Evolutionary conservation across 345 rosid species (phyloP).

Genomic region (Linum tenue): DNA sequence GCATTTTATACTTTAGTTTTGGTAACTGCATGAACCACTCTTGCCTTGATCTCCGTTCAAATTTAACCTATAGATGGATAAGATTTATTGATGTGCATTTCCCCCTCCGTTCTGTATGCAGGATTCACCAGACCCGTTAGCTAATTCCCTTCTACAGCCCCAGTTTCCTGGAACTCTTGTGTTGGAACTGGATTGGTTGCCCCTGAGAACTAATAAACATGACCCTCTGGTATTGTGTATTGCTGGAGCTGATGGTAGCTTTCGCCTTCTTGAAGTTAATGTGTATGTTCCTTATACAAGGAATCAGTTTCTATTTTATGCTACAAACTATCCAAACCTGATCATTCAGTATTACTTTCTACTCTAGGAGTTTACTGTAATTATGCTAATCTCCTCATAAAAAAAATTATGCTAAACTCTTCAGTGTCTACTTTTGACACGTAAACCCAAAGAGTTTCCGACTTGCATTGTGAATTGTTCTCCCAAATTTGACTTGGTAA

Average conservation of each 20-base stretch:
- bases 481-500: background rate
- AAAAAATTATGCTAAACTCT: no score
- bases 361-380: background rate
- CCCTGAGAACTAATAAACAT: slow-evolving; percentile 58
- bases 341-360: no score
- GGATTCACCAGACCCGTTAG: slow-evolving; percentile 93
- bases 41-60: background rate
- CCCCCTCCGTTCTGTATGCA: slow-evolving; percentile 18
- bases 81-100: background rate
- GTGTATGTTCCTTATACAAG: slow-evolving; percentile 40
- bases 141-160: slow-evolving; percentile 91
- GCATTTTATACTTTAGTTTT: background rate
- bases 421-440: no score
- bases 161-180: slow-evolving; percentile 96
- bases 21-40: background rate
- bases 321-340: background rate
- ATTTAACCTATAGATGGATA: no score
- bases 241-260: slow-evolving; percentile 97
- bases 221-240: slow-evolving; percentile 86
- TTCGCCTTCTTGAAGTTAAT: slow-evolving; percentile 77
- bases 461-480: no score
- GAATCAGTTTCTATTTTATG: background rate
- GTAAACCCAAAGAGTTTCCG: no score
- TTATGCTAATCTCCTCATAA: no score
- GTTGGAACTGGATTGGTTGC: slow-evolving; percentile 94